Percentiles rank a stretch among this genome's conserved stretches.
Conservation (phyloP, 2,329 filamentous ascomycete genomes). For the Hymenoscyphus linearis region DNA sequence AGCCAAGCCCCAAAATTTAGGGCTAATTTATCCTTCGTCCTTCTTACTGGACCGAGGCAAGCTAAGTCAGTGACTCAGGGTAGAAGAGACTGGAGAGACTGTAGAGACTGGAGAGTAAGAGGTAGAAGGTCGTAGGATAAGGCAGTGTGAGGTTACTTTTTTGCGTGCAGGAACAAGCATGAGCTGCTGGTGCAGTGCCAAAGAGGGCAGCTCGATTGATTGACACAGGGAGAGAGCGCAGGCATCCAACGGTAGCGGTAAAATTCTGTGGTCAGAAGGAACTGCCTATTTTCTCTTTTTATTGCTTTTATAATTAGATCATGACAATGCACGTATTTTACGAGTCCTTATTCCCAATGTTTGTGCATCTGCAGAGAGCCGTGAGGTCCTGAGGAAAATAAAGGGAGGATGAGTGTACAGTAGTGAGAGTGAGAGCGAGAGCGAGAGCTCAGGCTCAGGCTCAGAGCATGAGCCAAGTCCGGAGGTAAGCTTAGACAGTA, state of each 20-base stretch:
- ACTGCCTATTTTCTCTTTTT: slow-evolving; percentile 8
- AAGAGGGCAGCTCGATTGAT: not conserved
- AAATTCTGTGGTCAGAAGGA: not conserved
- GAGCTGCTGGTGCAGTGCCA: not conserved
- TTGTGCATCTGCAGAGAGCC: slow-evolving; percentile 24
- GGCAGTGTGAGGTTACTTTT: not conserved
- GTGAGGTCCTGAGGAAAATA: slow-evolving; percentile 8
- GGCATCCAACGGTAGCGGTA: slow-evolving; percentile 2
- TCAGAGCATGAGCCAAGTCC: not conserved
- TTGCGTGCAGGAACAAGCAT: not conserved
- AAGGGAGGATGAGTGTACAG: no score
- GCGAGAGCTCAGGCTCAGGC: not conserved
- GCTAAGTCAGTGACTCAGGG: no score
- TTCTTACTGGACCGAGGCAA: no score
- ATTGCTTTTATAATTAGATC: not conserved
- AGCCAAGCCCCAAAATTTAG: not conserved
- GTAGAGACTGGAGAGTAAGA: no score
- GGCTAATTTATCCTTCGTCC: not conserved
- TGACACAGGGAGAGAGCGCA: slow-evolving; percentile 1
- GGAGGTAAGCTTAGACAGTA: not conserved
- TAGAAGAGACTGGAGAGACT: no score
- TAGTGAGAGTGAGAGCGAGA: slow-evolving; percentile 5
- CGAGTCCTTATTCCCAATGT: slow-evolving; percentile 4
- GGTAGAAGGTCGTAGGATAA: no score
- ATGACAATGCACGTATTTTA: slow-evolving; percentile 7